These are phyloP conservation scores for Pichia eremophila DNA, from an alignment of 805 yeast genomes.

Conservation along the genomic window DNA sequence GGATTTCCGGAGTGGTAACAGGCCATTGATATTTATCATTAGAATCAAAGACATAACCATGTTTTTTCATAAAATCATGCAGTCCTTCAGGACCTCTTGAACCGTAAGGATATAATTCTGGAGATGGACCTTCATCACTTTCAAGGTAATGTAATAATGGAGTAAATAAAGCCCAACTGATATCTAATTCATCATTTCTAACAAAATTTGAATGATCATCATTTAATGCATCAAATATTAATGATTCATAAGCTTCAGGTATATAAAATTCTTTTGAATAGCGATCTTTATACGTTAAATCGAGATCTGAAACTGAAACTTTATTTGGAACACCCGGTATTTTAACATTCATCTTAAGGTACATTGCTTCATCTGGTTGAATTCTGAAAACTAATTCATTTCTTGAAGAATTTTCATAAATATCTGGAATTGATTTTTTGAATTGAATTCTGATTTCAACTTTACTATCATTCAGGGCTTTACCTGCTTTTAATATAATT, in stretches of 20 bases:
- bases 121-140: slow-evolving; percentile 55
- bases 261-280: slow-evolving; percentile 77
- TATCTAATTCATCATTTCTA: slow-evolving; percentile 93
- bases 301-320: slow-evolving; percentile 82
- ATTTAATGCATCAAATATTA: slow-evolving; percentile 78
- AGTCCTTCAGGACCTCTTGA: slow-evolving; percentile 77
- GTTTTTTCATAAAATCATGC: slow-evolving; percentile 48
- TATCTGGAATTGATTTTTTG: slow-evolving; percentile 75
- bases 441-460: slow-evolving; percentile 94
- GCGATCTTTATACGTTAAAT: slow-evolving; percentile 73
- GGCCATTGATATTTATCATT: slow-evolving; percentile 85
- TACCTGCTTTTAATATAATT: slow-evolving; percentile 90
- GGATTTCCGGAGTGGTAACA: slow-evolving; percentile 46
- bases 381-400: slow-evolving; percentile 90
- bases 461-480: slow-evolving; percentile 89
- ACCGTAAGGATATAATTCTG: slow-evolving; percentile 75
- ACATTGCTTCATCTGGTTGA: slow-evolving; percentile 92
- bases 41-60: slow-evolving; percentile 64
- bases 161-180: slow-evolving; percentile 88
- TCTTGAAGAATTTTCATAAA: slow-evolving; percentile 71
- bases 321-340: slow-evolving; percentile 83
- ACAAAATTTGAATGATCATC: slow-evolving; percentile 97
- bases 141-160: slow-evolving; percentile 81
- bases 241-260: slow-evolving; percentile 96
- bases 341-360: slow-evolving; percentile 87